Base-by-base conservation (phyloP, 1,284 basidiomycete species). In the Trichosporon asahii region DNA sequence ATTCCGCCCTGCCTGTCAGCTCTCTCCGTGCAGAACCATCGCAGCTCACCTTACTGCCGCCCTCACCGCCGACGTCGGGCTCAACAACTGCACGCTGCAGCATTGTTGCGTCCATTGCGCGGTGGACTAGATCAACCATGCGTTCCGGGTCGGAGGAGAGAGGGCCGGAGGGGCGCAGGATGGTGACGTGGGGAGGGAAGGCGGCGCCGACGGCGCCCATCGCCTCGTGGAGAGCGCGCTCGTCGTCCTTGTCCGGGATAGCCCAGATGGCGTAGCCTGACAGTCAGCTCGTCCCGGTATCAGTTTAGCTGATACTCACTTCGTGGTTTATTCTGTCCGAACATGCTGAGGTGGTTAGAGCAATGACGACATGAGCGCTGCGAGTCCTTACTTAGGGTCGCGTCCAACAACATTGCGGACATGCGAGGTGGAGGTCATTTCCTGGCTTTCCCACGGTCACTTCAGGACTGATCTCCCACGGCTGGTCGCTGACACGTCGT, bases 101-200 rank as follows among this genome's bases (percentile, higher is more conserved):
- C 57, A 61, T 61, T 15, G 57, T 61, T 15, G 29, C 29, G 29
- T 61, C 57, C 57, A 61, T 33, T 6, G 57, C 57, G 29, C 57
- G 15, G 18, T 61, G 57, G 27, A 33, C 29, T 7, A 31, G 15
- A 3, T 31, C 27, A 5, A 18, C n/a, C 15, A 61, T 11, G 11
- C 29, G 14, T 11, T 31, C 27, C 14, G 29, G 29, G 18, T 61
- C 29, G 8, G 8, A 31, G 9, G 57, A 21, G 27, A 61, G 27
- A 18, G 27, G 5, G 15, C 57, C 57, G 4, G 15, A 7, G 6
- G 57, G 57, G n/a, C 18, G 57, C 29, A 61, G 29, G 6, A 61
- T 33, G 18, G 57, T 61, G 57, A 61, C 57, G 57, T 61, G 57
- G 14, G 57, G 57, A 29, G 31, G 57, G 57, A 61, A 61, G 57